Evolutionary conservation across 2,329 filamentous ascomycete genomes (phyloP).

Genomic region (Zarea fungicola): DNA sequence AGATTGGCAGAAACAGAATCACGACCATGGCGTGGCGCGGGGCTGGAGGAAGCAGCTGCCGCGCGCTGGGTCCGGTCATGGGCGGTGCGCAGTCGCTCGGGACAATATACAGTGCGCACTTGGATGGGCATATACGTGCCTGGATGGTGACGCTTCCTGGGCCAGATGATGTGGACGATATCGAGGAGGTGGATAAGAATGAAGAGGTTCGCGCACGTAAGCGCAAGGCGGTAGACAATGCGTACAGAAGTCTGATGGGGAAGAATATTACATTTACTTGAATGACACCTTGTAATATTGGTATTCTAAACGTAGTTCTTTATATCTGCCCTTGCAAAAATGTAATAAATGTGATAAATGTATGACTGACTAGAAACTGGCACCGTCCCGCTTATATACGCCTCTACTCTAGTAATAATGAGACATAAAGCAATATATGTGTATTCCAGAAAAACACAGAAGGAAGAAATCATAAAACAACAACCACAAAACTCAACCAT

Average conservation of each 20-base stretch:
- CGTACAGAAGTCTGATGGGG: slow-evolving; percentile 71
- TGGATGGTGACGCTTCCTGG: slow-evolving; percentile 64
- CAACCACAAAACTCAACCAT: slow-evolving; percentile 78
- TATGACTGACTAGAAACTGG: no score
- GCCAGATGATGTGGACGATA: slow-evolving; percentile 43
- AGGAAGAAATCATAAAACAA: slow-evolving; percentile 50
- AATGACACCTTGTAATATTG: no score
- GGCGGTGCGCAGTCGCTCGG: slow-evolving; percentile 48
- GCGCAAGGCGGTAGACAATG: slow-evolving; percentile 71
- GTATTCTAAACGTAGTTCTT: no score
- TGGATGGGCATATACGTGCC: slow-evolving; percentile 75
- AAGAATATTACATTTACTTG: slow-evolving; percentile 61
- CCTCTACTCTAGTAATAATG: not conserved
- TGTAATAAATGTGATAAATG: no score
- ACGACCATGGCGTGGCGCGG: slow-evolving; percentile 71
- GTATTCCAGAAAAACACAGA: not conserved
- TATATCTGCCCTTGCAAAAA: no score
- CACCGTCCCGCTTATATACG: slow-evolving; percentile 5
- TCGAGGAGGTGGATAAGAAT: slow-evolving; percentile 36
- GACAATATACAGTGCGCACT: slow-evolving; percentile 71
- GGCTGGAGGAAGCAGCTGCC: slow-evolving; percentile 50
- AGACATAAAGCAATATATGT: no score
- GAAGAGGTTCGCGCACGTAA: slow-evolving; percentile 55
- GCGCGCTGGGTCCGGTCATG: slow-evolving; percentile 54
- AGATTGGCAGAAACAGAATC: slow-evolving; percentile 61